A percentile compares a stretch with the other conserved stretches of the same genome.
These are phyloP conservation scores for Leishmania tarentolae DNA, from an alignment of 208 protist species.

Conservation along the genomic window DNA sequence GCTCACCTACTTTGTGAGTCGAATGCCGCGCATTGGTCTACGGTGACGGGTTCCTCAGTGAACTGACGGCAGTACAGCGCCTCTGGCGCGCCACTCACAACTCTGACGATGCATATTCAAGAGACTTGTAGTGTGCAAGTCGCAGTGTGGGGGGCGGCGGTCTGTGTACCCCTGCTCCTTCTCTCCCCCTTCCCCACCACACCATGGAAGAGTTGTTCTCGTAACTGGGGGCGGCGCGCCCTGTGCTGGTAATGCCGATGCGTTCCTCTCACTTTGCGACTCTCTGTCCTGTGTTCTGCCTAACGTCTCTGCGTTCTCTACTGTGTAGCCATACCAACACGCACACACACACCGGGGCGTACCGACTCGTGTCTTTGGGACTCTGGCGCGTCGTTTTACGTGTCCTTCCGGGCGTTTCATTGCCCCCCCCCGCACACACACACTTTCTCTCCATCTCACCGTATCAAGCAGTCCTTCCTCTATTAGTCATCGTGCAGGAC, in stretches of 20 bases:
- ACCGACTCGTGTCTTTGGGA: background rate
- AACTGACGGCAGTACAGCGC: background rate
- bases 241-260: background rate
- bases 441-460: background rate
- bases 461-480: background rate
- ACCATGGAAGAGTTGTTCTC: background rate
- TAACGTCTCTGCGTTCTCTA: background rate
- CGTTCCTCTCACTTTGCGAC: background rate
- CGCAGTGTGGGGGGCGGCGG: background rate
- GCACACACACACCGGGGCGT: background rate
- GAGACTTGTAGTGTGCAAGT: background rate
- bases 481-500: background rate
- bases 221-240: background rate
- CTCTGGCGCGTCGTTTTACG: background rate
- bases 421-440: no score
- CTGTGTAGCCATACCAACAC: background rate
- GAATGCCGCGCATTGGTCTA: background rate
- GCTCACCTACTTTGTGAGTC: background rate
- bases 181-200: no score
- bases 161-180: background rate
- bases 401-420: background rate
- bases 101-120: background rate
- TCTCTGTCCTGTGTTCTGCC: background rate
- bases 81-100: background rate
- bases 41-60: background rate